These are phyloP conservation scores for Phaeotremella fagi DNA, from an alignment of 768 basidiomycete genomes.

Conservation along the genomic window DNA sequence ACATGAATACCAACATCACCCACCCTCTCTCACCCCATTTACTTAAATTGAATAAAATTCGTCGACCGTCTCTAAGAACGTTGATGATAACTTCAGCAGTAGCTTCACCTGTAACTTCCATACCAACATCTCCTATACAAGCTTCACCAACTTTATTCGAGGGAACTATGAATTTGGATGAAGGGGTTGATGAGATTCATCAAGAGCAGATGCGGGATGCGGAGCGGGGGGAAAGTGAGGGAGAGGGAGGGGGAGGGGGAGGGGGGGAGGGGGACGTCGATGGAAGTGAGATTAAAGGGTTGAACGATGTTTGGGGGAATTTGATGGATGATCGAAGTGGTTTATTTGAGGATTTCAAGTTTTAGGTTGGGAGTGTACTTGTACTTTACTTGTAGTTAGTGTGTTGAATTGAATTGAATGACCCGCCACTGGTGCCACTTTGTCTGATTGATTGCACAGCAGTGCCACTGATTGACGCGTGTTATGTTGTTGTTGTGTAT, in stretches of 20 bases:
- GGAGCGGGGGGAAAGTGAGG: too few species aligned
- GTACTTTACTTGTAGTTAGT: too few species aligned
- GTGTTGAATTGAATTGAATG: too few species aligned
- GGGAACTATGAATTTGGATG: slow-evolving; percentile 9
- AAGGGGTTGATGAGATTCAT: neutral
- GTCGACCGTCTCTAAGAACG: slow-evolving; percentile 26
- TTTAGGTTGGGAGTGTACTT: too few species aligned
- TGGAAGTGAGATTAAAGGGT: neutral
- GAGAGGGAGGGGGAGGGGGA: neutral
- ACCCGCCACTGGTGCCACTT: too few species aligned
- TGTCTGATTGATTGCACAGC: too few species aligned
- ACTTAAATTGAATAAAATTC: slow-evolving; percentile 11
- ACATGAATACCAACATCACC: neutral
- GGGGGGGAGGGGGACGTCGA: neutral
- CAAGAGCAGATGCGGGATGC: too few species aligned
- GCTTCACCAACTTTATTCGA: slow-evolving; percentile 13
- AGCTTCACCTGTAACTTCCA: slow-evolving; percentile 3
- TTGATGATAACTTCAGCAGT: slow-evolving; percentile 10
- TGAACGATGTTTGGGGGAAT: neutral
- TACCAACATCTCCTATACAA: neutral
- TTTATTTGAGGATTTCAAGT: too few species aligned
- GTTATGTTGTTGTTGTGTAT: too few species aligned
- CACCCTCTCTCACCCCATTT: slow-evolving; percentile 4
- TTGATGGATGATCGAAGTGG: neutral
- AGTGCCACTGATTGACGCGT: too few species aligned